phyloP scores from a whole-genome alignment of 2,329 filamentous ascomycete species.

The Bisporella sp. region DNA sequence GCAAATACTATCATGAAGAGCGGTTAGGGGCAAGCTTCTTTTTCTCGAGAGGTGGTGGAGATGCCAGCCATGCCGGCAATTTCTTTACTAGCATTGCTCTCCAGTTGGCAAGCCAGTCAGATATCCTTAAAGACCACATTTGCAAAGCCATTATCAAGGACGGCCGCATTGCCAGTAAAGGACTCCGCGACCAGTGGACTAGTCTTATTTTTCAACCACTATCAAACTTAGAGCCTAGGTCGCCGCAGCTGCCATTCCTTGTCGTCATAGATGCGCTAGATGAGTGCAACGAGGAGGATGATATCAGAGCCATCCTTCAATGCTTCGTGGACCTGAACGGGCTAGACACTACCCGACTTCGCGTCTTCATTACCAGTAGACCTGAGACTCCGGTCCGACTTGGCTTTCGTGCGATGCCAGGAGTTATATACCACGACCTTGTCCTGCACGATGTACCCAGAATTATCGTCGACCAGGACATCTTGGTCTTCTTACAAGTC shows the following conservation, averaged over 20 bases:
- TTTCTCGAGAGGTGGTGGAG: conserved; percentile 12
- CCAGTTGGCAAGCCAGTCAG: conserved; percentile 4
- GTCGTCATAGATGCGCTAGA: conserved; percentile 1
- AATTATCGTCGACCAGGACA: neutral
- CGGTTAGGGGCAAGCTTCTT: neutral
- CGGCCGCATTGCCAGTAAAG: conserved; percentile 2
- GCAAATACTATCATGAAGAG: neutral
- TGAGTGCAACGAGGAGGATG: neutral
- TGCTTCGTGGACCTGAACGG: neutral
- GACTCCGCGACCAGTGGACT: neutral
- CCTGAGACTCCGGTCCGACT: neutral
- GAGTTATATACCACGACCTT: neutral
- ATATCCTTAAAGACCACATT: neutral
- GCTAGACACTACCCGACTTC: neutral
- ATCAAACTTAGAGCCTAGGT: neutral
- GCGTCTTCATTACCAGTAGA: neutral
- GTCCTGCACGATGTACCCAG: neutral
- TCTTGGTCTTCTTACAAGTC: neutral
- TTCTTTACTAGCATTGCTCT: conserved; percentile 8
- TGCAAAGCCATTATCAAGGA: conserved; percentile 2
- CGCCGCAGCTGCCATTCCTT: neutral
- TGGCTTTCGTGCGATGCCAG: neutral
- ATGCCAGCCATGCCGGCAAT: conserved; percentile 7
- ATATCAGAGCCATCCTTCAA: neutral
- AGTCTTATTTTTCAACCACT: neutral